Evolutionary conservation across 208 protist genomes (phyloP).

Genomic region (Naegleria lovaniensis): DNA sequence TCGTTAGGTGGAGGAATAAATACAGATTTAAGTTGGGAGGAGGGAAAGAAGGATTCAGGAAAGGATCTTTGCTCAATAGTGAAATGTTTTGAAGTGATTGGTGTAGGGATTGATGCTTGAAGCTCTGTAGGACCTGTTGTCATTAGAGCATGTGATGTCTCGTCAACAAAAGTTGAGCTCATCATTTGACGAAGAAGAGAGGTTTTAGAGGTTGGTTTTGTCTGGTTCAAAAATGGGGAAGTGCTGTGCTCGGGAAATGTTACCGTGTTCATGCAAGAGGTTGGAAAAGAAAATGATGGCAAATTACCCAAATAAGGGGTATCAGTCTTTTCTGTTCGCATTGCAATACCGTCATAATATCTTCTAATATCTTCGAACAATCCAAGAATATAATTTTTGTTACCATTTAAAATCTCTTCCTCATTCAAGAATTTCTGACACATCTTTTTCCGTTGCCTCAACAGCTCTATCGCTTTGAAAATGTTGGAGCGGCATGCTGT

Average conservation of each 20-base stretch:
- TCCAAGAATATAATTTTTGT: neutral
- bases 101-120: neutral
- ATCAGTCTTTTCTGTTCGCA: neutral
- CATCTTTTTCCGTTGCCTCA: neutral
- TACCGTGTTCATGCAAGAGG: neutral
- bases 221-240: neutral
- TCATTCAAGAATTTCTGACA: neutral
- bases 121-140: neutral
- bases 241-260: neutral
- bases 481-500: neutral
- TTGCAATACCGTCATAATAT: neutral
- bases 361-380: neutral
- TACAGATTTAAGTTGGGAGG: neutral
- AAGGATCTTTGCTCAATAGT: neutral
- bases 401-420: neutral
- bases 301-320: neutral
- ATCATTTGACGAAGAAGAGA: neutral
- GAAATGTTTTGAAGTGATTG: neutral
- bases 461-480: neutral
- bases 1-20: neutral
- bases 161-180: neutral
- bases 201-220: neutral
- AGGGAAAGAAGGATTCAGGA: slow-evolving; percentile 6
- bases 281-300: too few species aligned
- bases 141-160: neutral